A percentile compares a stretch with the other conserved stretches of the same genome.
Conservation (phyloP, 305 asterid species). For the Stenogyne calaminthoides region DNA sequence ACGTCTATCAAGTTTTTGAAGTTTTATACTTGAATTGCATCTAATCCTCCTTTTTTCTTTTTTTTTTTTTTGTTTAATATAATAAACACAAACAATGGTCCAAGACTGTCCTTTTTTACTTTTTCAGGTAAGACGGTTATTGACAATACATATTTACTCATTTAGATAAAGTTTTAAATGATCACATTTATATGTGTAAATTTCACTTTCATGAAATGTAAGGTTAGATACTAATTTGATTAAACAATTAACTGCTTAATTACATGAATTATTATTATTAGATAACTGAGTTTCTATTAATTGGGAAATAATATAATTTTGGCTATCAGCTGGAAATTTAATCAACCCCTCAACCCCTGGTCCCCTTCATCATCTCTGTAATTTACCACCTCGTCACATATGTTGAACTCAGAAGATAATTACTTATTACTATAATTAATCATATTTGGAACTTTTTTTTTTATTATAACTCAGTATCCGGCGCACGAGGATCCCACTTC, state of each 20-base stretch:
- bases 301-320: too few relatives aligned
- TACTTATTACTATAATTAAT: too few relatives aligned
- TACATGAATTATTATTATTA: too few relatives aligned
- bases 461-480: too few relatives aligned
- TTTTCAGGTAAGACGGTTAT: not conserved
- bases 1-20: too few relatives aligned
- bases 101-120: conserved; percentile 36
- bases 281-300: not conserved
- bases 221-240: not conserved
- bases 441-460: too few relatives aligned
- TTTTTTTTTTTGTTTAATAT: too few relatives aligned
- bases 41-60: too few relatives aligned
- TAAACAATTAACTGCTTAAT: conserved; percentile 1
- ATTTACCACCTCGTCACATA: not conserved
- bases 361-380: not conserved
- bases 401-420: too few relatives aligned
- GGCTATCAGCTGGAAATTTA: too few relatives aligned
- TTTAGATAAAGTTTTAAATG: not conserved
- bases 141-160: not conserved
- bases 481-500: too few relatives aligned
- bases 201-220: not conserved
- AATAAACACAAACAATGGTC: conserved; percentile 11
- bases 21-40: not conserved
- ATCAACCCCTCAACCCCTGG: not conserved
- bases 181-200: not conserved